A percentile compares a stretch with the other conserved stretches of the same genome.
Evolutionary conservation across 2,329 filamentous ascomycete species (phyloP).

Genomic region (Phyllosticta paracitricarpa): DNA sequence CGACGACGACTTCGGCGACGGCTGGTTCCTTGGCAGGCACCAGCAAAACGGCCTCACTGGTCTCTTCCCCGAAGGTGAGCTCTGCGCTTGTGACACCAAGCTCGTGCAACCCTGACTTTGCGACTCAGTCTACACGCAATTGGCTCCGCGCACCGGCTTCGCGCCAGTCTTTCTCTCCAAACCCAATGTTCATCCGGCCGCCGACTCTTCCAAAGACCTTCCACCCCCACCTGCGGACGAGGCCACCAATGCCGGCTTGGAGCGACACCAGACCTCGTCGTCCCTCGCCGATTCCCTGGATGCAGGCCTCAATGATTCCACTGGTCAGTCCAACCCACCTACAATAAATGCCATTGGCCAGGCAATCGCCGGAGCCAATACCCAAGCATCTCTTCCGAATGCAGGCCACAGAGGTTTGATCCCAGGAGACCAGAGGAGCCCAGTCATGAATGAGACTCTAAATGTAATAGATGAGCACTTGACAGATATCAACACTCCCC

Average conservation of each 20-base stretch:
- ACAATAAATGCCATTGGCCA: conserved; percentile 35
- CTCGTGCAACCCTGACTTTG: neutral
- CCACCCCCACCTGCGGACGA: neutral
- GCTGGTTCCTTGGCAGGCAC: conserved; percentile 73
- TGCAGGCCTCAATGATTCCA: neutral
- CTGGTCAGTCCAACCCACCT: conserved; percentile 8
- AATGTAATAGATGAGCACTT: conserved; percentile 98
- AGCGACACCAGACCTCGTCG: neutral
- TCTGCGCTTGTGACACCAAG: neutral
- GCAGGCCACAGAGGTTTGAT: neutral
- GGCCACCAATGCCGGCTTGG: neutral
- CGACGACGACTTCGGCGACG: conserved; percentile 82
- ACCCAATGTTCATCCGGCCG: neutral
- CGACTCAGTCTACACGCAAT: conserved; percentile 50
- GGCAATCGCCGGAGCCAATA: conserved; percentile 23
- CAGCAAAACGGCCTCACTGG: conserved; percentile 63
- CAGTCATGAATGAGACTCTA: conserved; percentile 86
- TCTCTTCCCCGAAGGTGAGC: conserved; percentile 71
- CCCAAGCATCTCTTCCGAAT: neutral
- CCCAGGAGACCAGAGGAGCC: conserved; percentile 45
- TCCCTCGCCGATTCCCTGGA: neutral
- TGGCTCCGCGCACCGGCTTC: conserved; percentile 39
- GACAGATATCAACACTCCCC: conserved; percentile 64
- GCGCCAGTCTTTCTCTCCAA: conserved; percentile 5
- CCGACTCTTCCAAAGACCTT: conserved; percentile 1